Evolutionary conservation across 2,329 filamentous ascomycete species (phyloP).

Genomic region (Ceratocystis cacaofunesta): DNA sequence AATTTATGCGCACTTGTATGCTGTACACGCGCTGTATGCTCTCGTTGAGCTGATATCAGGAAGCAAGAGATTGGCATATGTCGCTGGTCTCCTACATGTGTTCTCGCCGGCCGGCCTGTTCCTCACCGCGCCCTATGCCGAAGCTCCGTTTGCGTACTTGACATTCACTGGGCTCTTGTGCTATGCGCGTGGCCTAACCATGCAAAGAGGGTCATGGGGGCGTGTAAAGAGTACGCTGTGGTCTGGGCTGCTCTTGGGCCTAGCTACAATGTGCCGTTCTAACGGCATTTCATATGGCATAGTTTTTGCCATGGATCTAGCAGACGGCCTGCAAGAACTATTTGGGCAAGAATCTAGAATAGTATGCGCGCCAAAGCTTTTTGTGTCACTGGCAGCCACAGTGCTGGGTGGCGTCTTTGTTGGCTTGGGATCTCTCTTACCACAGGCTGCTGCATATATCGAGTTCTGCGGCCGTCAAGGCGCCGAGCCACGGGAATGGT

Average conservation of each 20-base stretch:
- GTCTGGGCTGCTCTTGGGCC: constrained; percentile 54
- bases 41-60: constrained; percentile 52
- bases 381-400: constrained; percentile 34
- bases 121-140: constrained; percentile 71
- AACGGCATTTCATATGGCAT: constrained; percentile 78
- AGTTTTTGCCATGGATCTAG: constrained; percentile 46
- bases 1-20: constrained; percentile 60
- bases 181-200: constrained; percentile 40
- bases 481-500: constrained; percentile 50
- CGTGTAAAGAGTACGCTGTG: constrained; percentile 33
- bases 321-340: constrained; percentile 24
- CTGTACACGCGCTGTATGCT: constrained; percentile 58
- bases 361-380: neutral
- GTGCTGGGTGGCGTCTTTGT: constrained; percentile 53
- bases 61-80: constrained; percentile 31
- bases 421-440: constrained; percentile 50
- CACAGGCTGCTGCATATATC: constrained; percentile 61
- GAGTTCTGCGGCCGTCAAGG: constrained; percentile 44
- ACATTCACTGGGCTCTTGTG: constrained; percentile 59
- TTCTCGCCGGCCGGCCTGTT: constrained; percentile 82
- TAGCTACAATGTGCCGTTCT: constrained; percentile 60
- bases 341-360: neutral
- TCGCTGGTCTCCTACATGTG: constrained; percentile 57
- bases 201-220: constrained; percentile 23
- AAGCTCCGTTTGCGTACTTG: constrained; percentile 63